These are phyloP conservation scores for Magnolia sinica DNA, from an alignment of 164 flowering plant genomes.

Conservation along the genomic window DNA sequence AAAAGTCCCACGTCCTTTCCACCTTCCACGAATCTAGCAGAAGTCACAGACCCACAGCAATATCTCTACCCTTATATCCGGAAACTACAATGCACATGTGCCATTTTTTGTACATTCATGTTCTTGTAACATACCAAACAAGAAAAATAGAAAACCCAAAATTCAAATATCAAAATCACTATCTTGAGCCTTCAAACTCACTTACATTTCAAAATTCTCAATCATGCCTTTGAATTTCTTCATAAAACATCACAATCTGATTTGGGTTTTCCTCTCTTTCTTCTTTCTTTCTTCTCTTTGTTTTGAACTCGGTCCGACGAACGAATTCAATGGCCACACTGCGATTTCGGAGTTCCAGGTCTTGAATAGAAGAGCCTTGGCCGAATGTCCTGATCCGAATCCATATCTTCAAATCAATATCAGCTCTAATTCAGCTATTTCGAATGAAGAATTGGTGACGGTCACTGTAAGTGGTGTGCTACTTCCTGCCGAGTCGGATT, in stretches of 20 bases:
- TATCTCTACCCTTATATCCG: neutral
- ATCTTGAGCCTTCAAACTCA: neutral
- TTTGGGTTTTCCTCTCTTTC: slow-evolving; percentile 1
- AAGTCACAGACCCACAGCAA: neutral
- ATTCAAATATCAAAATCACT: neutral
- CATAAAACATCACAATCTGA: neutral
- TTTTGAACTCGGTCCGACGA: slow-evolving; percentile 14
- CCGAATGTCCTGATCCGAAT: slow-evolving; percentile 38
- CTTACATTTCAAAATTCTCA: neutral
- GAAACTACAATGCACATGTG: neutral
- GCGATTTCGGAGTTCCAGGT: slow-evolving; percentile 53
- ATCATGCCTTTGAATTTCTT: neutral
- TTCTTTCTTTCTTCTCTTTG: slow-evolving; percentile 8
- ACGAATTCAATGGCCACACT: slow-evolving; percentile 31
- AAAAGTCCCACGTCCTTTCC: neutral
- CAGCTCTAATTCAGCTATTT: slow-evolving; percentile 26
- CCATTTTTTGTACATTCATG: neutral
- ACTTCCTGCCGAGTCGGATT: slow-evolving; percentile 37
- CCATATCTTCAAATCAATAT: slow-evolving; percentile 43
- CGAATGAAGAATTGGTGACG: slow-evolving; percentile 45
- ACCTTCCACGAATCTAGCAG: neutral
- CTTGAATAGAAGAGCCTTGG: slow-evolving; percentile 43
- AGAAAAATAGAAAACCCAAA: neutral
- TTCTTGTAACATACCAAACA: neutral
- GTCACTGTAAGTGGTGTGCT: slow-evolving; percentile 62